Base-by-base conservation (phyloP, 169 alveolate species). In the Eimeria sp. region DNA sequence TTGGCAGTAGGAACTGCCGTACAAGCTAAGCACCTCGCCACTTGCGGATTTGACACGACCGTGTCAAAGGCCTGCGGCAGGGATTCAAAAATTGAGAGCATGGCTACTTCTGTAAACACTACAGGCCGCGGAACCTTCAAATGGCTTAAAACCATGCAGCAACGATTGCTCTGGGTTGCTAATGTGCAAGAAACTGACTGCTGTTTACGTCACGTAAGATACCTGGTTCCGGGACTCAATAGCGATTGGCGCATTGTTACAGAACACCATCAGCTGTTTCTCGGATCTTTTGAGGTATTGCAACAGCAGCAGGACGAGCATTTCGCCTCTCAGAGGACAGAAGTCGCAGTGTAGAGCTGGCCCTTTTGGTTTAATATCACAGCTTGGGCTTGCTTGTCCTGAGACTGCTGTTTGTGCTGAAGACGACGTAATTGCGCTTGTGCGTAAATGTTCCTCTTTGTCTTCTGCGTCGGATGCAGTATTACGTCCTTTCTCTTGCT, bases 221-320 rank as follows among this genome's bases (percentile, higher is more conserved):
- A 87, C 94, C 94, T 87, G 94, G 47, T 87, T 87, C 10, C 94
- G 94, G 70, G 94, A 72, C 22, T 87, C 94, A 45, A 87, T 83
- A 47, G 72, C 27, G 63, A 75, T 51, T 27, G 94, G 82, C 13
- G 83, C 49, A 87, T 87, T 65, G 80, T 63, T 87, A 65, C 94
- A 87, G 63, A 87, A 87, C 54, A 87, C 94, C 45, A 6, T 45
- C 45, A 87, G 83, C 67, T 87, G 94, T 58, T 63, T 43, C n/a
- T 87, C 83, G n/a, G 94, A 87, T 40, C 34, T 57, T 67, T 65
- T 87, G 63, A 87, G 65, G 10, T 65, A 65, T 87, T 87, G 94
- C 63, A 87, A 25, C 54, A 87, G 65, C 94, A 87, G 43, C 47
- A 87, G 34, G 11, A 87, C 94, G 34, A 87, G 75, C 94, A 87